Conservation (phyloP, 805 yeast genomes). For the Metahyphopichia silvanorum region DNA sequence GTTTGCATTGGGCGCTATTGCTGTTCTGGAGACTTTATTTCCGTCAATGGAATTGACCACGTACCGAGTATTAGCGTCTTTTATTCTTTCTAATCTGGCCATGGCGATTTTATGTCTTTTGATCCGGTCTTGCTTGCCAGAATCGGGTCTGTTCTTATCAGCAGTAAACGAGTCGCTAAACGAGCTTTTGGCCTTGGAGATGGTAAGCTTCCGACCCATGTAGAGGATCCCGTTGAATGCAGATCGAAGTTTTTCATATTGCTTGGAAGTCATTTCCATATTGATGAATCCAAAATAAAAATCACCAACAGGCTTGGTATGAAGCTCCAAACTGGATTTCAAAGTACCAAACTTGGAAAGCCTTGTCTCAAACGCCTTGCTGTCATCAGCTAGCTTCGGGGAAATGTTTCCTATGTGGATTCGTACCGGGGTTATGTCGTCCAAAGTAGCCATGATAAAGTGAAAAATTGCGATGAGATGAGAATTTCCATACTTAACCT, state of each 20-base stretch:
- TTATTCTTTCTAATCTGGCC: conserved; percentile 38
- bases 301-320: conserved; percentile 52
- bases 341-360: conserved; percentile 62
- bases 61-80: conserved; percentile 31
- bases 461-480: conserved; percentile 5
- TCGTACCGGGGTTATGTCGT: conserved; percentile 14
- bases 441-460: conserved; percentile 1
- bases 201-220: conserved; percentile 65
- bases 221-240: conserved; percentile 69
- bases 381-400: conserved; percentile 41
- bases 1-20: conserved; percentile 7
- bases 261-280: conserved; percentile 46
- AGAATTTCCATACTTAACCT: no score
- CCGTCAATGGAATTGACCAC: conserved; percentile 21
- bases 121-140: conserved; percentile 19
- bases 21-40: conserved; percentile 8
- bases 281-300: conserved; percentile 66
- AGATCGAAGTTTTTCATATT: conserved; percentile 47
- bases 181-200: conserved; percentile 61
- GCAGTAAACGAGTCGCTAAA: conserved; percentile 44
- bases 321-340: conserved; percentile 45
- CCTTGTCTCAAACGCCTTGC: conserved; percentile 49
- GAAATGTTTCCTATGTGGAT: conserved; percentile 73
- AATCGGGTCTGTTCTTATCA: conserved; percentile 42
- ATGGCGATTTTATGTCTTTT: conserved; percentile 29